These are phyloP conservation scores for Grosmannia huntii DNA, from an alignment of 2,329 filamentous ascomycete genomes.

Conservation along the genomic window DNA sequence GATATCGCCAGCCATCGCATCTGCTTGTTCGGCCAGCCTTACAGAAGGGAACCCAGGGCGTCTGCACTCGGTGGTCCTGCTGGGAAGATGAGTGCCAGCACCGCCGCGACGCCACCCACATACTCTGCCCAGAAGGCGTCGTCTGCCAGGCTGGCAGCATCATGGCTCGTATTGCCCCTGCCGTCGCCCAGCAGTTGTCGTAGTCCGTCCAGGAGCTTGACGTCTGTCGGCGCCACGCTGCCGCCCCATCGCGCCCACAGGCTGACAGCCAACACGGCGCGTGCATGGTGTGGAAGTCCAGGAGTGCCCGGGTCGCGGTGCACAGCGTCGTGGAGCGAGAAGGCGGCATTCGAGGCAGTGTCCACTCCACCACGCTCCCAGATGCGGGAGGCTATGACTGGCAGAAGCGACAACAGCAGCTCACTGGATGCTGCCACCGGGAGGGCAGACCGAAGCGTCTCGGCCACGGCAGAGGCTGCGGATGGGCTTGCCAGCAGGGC, in stretches of 20 bases:
- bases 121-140: constrained; percentile 40
- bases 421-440: constrained; percentile 17
- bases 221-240: constrained; percentile 37
- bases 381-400: constrained; percentile 34
- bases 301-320: constrained; percentile 56
- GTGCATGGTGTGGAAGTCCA: constrained; percentile 58
- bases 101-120: constrained; percentile 32
- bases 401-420: neutral
- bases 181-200: constrained; percentile 24
- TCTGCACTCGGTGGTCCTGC: constrained; percentile 24
- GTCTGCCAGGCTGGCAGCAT: neutral
- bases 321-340: constrained; percentile 60
- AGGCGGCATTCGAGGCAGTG: constrained; percentile 45
- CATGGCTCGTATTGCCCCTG: neutral
- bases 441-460: constrained; percentile 27
- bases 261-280: constrained; percentile 58
- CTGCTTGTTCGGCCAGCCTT: constrained; percentile 13
- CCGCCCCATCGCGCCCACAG: constrained; percentile 65
- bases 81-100: constrained; percentile 30
- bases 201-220: constrained; percentile 28
- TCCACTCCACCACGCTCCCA: constrained; percentile 38
- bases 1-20: neutral
- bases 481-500: constrained; percentile 16
- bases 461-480: constrained; percentile 18
- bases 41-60: constrained; percentile 28